phyloP scores from a whole-genome alignment of 2,329 filamentous ascomycete species.

The Didymella pinodella region DNA sequence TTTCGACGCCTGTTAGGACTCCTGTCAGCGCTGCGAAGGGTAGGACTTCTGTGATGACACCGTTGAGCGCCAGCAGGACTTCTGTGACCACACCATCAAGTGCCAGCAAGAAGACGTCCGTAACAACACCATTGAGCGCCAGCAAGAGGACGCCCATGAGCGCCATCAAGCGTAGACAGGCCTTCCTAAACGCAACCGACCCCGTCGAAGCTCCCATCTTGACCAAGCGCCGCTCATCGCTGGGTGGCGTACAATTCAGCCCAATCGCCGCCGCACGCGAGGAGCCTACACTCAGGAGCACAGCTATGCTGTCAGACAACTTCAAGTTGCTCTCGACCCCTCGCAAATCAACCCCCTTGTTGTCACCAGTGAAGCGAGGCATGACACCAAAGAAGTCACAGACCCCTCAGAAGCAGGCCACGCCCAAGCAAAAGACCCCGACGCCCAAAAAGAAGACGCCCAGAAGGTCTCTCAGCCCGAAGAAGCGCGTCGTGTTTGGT shows the following conservation, averaged over 20 bases:
- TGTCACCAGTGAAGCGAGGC: constrained; percentile 54
- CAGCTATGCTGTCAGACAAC: constrained; percentile 51
- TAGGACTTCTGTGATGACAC: constrained; percentile 23
- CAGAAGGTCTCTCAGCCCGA: constrained; percentile 46
- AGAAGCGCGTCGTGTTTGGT: constrained; percentile 46
- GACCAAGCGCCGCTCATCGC: constrained; percentile 45
- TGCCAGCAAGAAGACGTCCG: neutral
- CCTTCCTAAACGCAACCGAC: constrained; percentile 40
- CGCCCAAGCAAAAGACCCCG: constrained; percentile 53
- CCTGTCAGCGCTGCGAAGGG: constrained; percentile 15
- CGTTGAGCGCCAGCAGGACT: constrained; percentile 28
- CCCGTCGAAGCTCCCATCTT: constrained; percentile 47
- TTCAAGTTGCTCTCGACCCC: constrained; percentile 60
- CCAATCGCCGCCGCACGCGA: constrained; percentile 41
- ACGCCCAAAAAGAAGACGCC: constrained; percentile 39
- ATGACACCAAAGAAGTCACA: constrained; percentile 49
- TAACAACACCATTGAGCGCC: constrained; percentile 35
- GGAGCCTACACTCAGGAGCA: constrained; percentile 44
- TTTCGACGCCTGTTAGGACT: constrained; percentile 36
- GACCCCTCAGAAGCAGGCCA: constrained; percentile 50
- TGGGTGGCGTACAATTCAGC: constrained; percentile 48
- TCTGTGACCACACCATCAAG: constrained; percentile 28
- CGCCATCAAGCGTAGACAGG: constrained; percentile 22
- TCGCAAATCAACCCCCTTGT: constrained; percentile 53
- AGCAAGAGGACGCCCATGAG: constrained; percentile 33